Conservation (phyloP, 2,329 filamentous ascomycete species). For the Apiospora phragmitis region DNA sequence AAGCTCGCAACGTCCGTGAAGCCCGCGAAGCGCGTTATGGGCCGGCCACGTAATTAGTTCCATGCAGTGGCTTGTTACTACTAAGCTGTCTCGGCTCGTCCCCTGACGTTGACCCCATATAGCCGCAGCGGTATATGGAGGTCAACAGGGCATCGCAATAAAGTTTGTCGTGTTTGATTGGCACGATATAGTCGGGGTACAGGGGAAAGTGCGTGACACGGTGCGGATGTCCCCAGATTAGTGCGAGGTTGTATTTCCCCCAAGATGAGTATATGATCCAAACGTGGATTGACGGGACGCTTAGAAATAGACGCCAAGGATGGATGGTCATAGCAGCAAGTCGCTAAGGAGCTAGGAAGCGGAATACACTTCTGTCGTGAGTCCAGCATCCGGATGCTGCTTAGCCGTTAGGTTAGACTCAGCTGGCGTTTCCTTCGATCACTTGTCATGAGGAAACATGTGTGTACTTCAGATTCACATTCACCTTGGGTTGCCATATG, state of each 20-base stretch:
- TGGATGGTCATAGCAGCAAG: background rate
- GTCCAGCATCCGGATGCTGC: background rate
- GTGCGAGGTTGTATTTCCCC: background rate
- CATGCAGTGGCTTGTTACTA: background rate
- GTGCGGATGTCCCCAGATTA: background rate
- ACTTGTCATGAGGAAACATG: background rate
- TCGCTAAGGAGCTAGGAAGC: background rate
- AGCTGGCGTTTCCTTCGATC: background rate
- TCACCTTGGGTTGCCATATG: background rate
- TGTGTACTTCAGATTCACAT: background rate
- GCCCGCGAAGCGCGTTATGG: constrained; percentile 1
- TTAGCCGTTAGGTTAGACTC: background rate
- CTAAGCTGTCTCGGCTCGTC: background rate
- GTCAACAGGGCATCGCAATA: background rate
- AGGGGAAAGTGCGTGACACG: background rate
- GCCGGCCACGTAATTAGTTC: background rate
- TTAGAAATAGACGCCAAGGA: background rate
- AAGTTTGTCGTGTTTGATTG: background rate
- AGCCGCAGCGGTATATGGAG: background rate
- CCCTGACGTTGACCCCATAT: background rate
- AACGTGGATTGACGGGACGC: background rate
- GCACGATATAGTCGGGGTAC: background rate
- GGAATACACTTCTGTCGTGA: background rate
- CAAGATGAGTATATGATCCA: background rate
- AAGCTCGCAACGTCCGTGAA: background rate